Base-by-base conservation (phyloP, 805 yeast species). In the Myxozyma neotropica region DNA sequence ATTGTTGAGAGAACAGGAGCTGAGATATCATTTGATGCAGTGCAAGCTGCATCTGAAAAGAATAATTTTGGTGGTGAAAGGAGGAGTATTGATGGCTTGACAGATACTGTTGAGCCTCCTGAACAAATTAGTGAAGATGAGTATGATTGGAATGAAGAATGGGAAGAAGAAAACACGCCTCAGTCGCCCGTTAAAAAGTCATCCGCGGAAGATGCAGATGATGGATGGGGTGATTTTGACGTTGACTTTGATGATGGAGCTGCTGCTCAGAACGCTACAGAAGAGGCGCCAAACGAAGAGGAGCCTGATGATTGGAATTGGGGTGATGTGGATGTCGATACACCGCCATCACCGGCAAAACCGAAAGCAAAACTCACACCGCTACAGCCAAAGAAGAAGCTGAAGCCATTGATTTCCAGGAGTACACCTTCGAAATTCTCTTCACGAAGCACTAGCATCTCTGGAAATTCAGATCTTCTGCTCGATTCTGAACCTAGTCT, bases 221-320 rank as follows among this genome's bases (percentile, higher is more conserved):
- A 61, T 23, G 59, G 52, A 12, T 63, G 66, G 65, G 65, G 66
- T 13, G 57, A 55, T 29, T 61, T 62, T 43, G 65, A 59, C n/a
- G 56, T 60, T 12, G 62, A 62, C 47, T 10, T 55, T 21, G 64
- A 52, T 4, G 63, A 58, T 15, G 56, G 31, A 13, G 27, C 24
- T 17, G 35, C 42, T 29, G 42, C 24, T 17, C n/a, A 13, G 3
- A 3, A 23, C 10, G 19, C 33, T 4, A 19, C 39, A 19, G 42
- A 21, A 10, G 44, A 19, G 45, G 12, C 45, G 12, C n/a, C n/a
- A n/a, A 23, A 31, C 21, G 35, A 31, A 31, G 49, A 44, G 17
- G 61, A 55, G 5, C 59, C 54, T 12, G 66, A 61, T 10, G 66
- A 63, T 26, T 63, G 66, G 66, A 57, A 63, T 26, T 60, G 65